These are phyloP conservation scores for Oldenlandia corymbosa DNA, from an alignment of 257 asterid species.

Conservation along the genomic window DNA sequence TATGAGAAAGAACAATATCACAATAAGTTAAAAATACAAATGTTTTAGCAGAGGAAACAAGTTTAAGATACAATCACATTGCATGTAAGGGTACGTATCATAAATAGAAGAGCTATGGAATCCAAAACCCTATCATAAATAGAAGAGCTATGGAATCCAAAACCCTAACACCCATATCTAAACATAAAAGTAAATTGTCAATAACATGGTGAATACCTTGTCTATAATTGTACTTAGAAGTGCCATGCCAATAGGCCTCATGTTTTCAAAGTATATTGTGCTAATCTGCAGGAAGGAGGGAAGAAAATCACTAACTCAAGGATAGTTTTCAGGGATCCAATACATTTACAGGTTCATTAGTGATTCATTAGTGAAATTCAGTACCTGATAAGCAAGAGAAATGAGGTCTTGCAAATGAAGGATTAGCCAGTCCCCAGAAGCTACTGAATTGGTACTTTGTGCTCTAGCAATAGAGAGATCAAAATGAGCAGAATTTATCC, in stretches of 20 bases:
- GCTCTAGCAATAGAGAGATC: constrained; percentile 77
- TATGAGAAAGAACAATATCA: background rate
- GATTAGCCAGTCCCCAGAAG: constrained; percentile 79
- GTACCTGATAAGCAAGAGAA: constrained; percentile 99
- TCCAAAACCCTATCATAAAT: no score
- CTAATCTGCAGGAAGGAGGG: constrained; percentile 60
- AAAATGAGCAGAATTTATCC: constrained; percentile 78
- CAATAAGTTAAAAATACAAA: background rate
- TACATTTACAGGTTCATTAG: background rate
- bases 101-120: background rate
- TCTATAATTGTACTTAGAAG: constrained; percentile 84
- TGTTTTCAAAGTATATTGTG: constrained; percentile 93
- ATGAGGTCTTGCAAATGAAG: constrained; percentile 90
- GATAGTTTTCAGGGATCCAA: constrained; percentile 9
- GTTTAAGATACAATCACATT: no score
- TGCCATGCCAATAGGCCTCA: constrained; percentile 84
- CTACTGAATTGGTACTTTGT: constrained; percentile 35
- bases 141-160: background rate
- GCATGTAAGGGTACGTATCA: background rate
- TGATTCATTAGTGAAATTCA: constrained; percentile 4
- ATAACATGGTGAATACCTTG: constrained; percentile 52
- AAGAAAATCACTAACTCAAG: constrained; percentile 1
- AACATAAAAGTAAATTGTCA: background rate
- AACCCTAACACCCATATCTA: background rate
- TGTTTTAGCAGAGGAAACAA: background rate